These are phyloP conservation scores for Leccinum variicolor DNA, from an alignment of 768 basidiomycete genomes.

Conservation along the genomic window DNA sequence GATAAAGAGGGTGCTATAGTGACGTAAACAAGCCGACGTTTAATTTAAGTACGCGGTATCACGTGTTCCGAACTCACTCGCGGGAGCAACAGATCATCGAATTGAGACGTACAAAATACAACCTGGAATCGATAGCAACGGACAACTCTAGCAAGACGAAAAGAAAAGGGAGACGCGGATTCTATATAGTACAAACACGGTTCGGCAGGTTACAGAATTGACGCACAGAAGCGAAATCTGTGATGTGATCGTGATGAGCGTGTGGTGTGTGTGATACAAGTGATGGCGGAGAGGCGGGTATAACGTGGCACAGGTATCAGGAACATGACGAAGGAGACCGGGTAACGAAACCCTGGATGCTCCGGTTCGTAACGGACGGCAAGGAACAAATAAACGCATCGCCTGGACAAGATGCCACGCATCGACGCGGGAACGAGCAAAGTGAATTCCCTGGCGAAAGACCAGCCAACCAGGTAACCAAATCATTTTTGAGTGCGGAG, in stretches of 20 bases:
- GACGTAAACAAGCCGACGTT: neutral
- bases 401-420: slow-evolving; percentile 12
- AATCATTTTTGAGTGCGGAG: neutral
- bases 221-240: slow-evolving; percentile 12
- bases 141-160: neutral
- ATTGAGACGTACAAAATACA: neutral
- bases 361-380: slow-evolving; percentile 13
- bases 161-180: neutral
- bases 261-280: slow-evolving; percentile 27
- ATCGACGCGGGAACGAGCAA: slow-evolving; percentile 10
- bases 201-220: slow-evolving; percentile 16
- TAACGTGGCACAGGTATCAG: slow-evolving; percentile 31
- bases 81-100: neutral
- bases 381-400: slow-evolving; percentile 25
- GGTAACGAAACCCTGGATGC: slow-evolving; percentile 10
- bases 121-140: neutral
- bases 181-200: slow-evolving; percentile 17
- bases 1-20: neutral
- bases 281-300: slow-evolving; percentile 27
- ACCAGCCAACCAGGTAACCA: slow-evolving; percentile 19
- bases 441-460: slow-evolving; percentile 10
- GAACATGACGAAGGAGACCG: slow-evolving; percentile 16
- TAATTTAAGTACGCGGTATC: too few species aligned
- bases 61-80: neutral
- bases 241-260: slow-evolving; percentile 14